Evolutionary conservation across 2,329 filamentous ascomycete species (phyloP), one percentile per base, ranked within the genome.

Genomic region (Fusarium sp.): DNA sequence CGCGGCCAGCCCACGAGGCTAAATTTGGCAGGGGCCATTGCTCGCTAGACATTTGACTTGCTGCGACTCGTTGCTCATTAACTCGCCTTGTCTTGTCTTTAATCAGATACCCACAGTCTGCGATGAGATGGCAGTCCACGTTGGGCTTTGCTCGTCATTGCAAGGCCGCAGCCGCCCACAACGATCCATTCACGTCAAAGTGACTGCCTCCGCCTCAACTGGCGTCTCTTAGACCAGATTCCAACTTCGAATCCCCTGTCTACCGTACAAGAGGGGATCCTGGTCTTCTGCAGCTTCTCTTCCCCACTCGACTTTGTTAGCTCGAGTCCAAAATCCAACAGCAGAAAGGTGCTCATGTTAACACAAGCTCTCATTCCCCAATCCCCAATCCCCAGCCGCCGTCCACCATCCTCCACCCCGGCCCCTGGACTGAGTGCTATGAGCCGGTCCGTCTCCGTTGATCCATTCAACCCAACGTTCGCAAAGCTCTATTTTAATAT

Each of bases 401-500:
- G 47, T 68, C 49, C 53, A 62, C 70, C 66, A 65, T 69, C 63
- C 65, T 58, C 66, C 56, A 54, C 62, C 39, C 43, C 37, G 63
- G 51, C 70, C 71, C 71, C 68, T 72, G 62, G 65, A 51, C 56
- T 57, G 67, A 41, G 50, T 70, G 59, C 64, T 68, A 68, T 68
- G 68, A 72, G 68, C 71, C 63, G 65, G 68, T 71, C 69, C 61
- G 68, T 67, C 71, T 73, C 71, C 67, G 72, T 71, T 74, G 71
- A 73, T 73, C 71, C 71, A 73, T 73, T 65, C 62, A 67, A 72
- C 68, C 70, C 63, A 75, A 69, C 72, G 67, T 71, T 67, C 66
- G 66, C 69, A 75, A 68, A 62, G 72, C 75, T 77, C 79, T 82
- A 80, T 82, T 82, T 81, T 82, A 79, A 82, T 80, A 80, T 78